Conservation (phyloP, 176 grass and related monocot genomes). For the Aegilops umbellulata region DNA sequence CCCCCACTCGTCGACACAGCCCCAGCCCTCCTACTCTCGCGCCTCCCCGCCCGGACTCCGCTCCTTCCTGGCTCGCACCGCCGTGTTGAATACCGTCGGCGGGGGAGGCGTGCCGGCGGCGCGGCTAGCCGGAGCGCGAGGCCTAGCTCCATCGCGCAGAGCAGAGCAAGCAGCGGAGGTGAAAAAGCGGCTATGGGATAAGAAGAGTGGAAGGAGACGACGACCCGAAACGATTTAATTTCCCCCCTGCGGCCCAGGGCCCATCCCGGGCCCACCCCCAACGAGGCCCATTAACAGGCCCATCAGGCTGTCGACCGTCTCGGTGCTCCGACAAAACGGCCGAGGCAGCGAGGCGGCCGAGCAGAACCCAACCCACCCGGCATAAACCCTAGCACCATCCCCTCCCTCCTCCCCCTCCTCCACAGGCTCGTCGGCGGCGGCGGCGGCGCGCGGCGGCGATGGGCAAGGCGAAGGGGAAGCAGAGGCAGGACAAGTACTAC, state of each 20-base stretch:
- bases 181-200: too few relatives aligned
- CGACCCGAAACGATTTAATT: not conserved
- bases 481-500: slow-evolving; percentile 88
- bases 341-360: not conserved
- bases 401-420: not conserved
- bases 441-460: slow-evolving; percentile 27
- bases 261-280: not conserved
- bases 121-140: slow-evolving; percentile 44
- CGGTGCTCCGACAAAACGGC: slow-evolving; percentile 7
- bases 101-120: slow-evolving; percentile 12
- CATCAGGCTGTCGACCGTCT: not conserved
- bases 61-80: not conserved
- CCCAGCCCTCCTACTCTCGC: not conserved
- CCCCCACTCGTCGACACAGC: slow-evolving; percentile 14
- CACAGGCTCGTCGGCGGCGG: slow-evolving; percentile 20
- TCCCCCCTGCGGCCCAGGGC: not conserved
- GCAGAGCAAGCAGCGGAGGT: not conserved
- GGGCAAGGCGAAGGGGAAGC: slow-evolving; percentile 97
- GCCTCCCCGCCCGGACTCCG: not conserved
- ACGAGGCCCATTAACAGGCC: not conserved
- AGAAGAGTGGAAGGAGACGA: slow-evolving; percentile 23
- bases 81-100: not conserved
- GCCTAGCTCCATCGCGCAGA: slow-evolving; percentile 45
- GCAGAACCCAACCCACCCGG: slow-evolving; percentile 15
- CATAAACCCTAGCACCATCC: slow-evolving; percentile 45